These are phyloP conservation scores for Hygrophorus pudorinus DNA, from an alignment of 768 basidiomycete genomes.

Conservation along the genomic window DNA sequence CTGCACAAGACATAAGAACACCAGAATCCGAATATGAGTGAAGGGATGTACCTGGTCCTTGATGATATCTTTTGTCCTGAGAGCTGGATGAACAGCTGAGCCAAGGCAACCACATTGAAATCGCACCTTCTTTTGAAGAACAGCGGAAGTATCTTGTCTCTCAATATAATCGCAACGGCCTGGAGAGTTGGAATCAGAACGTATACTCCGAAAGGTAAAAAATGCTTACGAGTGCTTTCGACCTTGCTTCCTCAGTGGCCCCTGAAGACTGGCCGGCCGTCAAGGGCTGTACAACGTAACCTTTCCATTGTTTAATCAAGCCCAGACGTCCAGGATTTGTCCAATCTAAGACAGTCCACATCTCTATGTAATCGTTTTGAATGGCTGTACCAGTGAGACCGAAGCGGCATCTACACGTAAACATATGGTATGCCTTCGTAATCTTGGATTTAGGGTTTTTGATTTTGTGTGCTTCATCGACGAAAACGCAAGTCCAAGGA, in stretches of 20 bases:
- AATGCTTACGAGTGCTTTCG: conserved; percentile 37
- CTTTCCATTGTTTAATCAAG: conserved; percentile 64
- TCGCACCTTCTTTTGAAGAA: conserved; percentile 75
- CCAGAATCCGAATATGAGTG: background rate
- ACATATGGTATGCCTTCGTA: conserved; percentile 60
- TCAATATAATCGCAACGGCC: conserved; percentile 53
- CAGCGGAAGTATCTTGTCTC: conserved; percentile 59
- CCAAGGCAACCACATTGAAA: background rate
- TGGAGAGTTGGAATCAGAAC: conserved; percentile 14
- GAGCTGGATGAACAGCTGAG: conserved; percentile 7
- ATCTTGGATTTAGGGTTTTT: conserved; percentile 70
- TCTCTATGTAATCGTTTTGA: conserved; percentile 84
- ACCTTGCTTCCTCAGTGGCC: conserved; percentile 53
- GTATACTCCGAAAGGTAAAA: background rate
- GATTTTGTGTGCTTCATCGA: conserved; percentile 87
- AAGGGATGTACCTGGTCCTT: conserved; percentile 42
- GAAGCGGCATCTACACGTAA: conserved; percentile 59
- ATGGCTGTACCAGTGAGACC: conserved; percentile 76
- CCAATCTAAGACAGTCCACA: conserved; percentile 92
- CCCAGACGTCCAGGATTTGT: conserved; percentile 78
- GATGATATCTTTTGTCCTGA: conserved; percentile 70
- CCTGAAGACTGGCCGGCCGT: conserved; percentile 56
- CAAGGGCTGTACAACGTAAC: conserved; percentile 59
- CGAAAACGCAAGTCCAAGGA: conserved; percentile 62
- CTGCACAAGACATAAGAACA: conserved; percentile 24